These are phyloP conservation scores for Sugiyamaella mastotermitis DNA, from an alignment of 805 yeast genomes.

Conservation along the genomic window DNA sequence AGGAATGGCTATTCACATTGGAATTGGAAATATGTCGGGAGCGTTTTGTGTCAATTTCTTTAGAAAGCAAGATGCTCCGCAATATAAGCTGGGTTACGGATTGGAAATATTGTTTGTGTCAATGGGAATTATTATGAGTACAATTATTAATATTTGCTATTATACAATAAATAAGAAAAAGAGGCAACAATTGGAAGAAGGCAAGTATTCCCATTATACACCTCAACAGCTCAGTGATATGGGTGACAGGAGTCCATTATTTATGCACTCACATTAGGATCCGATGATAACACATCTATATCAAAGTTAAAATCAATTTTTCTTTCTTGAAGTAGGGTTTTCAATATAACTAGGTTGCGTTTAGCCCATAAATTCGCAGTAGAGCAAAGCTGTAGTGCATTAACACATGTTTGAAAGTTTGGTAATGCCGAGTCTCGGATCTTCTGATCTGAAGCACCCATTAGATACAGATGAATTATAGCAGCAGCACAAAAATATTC, in stretches of 20 bases:
- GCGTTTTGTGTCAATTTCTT: no score
- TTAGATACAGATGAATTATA: no score
- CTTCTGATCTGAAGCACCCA: no score
- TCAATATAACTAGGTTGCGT: no score
- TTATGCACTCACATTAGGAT: constrained; percentile 26
- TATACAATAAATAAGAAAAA: constrained; percentile 25
- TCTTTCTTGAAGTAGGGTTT: no score
- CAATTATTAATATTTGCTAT: constrained; percentile 23
- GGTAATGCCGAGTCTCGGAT: no score
- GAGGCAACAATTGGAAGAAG: constrained; percentile 25
- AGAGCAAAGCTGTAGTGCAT: no score
- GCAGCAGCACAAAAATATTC: no score
- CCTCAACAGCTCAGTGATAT: constrained; percentile 30
- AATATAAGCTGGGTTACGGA: constrained; percentile 45
- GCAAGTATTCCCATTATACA: constrained; percentile 27
- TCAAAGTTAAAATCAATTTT: no score
- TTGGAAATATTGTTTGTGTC: constrained; percentile 40
- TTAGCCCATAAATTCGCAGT: no score
- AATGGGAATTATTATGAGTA: constrained; percentile 34
- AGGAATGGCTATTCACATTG: constrained; percentile 51
- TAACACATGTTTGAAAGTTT: no score
- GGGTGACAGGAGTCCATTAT: constrained; percentile 41
- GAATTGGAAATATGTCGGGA: constrained; percentile 62
- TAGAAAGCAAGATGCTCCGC: constrained; percentile 47
- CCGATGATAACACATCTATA: no score